Evolutionary conservation across 202 grass and related monocot species (phyloP).

Genomic region (Setaria italica): DNA sequence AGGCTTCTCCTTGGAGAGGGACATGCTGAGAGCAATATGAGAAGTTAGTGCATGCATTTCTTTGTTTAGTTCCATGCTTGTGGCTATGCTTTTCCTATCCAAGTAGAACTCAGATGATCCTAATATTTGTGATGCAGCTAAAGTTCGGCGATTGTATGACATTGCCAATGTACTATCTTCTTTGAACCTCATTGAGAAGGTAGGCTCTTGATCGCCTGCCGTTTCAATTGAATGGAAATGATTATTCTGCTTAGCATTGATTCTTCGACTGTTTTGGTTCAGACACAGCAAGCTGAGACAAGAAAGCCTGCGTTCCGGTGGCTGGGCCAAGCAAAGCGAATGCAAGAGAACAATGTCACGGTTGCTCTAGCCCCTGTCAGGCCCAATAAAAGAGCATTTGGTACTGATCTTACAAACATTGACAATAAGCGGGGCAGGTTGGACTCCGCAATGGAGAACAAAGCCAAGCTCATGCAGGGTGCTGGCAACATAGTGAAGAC

Average conservation of each 20-base stretch:
- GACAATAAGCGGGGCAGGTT: conserved; percentile 64
- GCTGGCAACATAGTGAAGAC: conserved; percentile 50
- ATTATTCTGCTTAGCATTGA: neutral
- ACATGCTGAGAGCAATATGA: conserved; percentile 80
- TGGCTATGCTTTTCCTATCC: neutral
- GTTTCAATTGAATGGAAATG: conserved; percentile 29
- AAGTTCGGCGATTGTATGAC: conserved; percentile 85
- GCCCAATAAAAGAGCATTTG: conserved; percentile 75
- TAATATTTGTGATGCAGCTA: conserved; percentile 66
- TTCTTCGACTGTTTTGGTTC: conserved; percentile 50
- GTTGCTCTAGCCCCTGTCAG: conserved; percentile 27
- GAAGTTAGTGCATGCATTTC: conserved; percentile 61
- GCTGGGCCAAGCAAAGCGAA: conserved; percentile 67
- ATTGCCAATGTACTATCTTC: conserved; percentile 93
- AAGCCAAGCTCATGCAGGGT: conserved; percentile 37
- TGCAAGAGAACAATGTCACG: conserved; percentile 21
- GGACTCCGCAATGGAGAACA: conserved; percentile 46
- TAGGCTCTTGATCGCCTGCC: conserved; percentile 10
- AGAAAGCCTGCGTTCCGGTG: conserved; percentile 94
- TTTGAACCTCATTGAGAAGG: conserved; percentile 93
- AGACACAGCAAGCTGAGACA: conserved; percentile 74
- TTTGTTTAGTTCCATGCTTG: conserved; percentile 14
- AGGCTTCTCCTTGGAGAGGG: conserved; percentile 79
- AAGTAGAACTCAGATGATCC: conserved; percentile 37
- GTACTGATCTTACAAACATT: conserved; percentile 82